These are phyloP conservation scores for Malassezia globosa DNA, from an alignment of 1,284 basidiomycete species.

Conservation along the genomic window DNA sequence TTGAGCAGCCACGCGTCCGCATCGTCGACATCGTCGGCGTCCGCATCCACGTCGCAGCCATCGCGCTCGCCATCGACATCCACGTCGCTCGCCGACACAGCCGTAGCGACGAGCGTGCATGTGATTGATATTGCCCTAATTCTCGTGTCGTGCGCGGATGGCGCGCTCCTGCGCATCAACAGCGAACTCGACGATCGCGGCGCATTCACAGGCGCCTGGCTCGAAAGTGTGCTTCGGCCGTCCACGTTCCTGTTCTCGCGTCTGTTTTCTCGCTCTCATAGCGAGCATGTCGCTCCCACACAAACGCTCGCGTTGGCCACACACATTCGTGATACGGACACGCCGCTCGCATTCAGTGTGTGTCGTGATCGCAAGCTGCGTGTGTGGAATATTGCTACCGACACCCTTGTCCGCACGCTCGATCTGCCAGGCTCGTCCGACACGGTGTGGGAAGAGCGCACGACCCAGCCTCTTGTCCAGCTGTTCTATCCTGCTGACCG, in stretches of 20 bases:
- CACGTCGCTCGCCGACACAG: constrained; percentile 17
- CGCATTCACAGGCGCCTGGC: constrained; percentile 20
- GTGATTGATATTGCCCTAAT: constrained; percentile 26
- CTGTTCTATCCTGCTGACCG: constrained; percentile 24
- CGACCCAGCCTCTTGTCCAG: constrained; percentile 23
- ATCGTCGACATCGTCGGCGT: too few relatives aligned
- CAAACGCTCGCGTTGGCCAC: constrained; percentile 28
- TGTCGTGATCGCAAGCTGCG: constrained; percentile 40
- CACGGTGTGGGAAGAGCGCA: constrained; percentile 14
- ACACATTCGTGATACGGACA: constrained; percentile 20
- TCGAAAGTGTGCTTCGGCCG: constrained; percentile 26
- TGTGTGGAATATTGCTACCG: constrained; percentile 38
- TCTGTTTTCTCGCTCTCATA: constrained; percentile 24
- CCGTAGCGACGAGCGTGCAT: constrained; percentile 25
- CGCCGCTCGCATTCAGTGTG: constrained; percentile 29
- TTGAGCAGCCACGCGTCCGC: constrained; percentile 11
- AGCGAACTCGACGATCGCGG: constrained; percentile 8
- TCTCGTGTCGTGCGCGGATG: constrained; percentile 35
- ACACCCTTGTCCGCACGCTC: constrained; percentile 35
- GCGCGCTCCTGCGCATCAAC: constrained; percentile 31
- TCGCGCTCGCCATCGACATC: too few relatives aligned
- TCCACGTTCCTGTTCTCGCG: constrained; percentile 39
- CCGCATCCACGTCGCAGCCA: too few relatives aligned
- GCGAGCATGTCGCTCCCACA: constrained; percentile 19
- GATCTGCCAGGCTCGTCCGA: constrained; percentile 25